These are phyloP conservation scores for Dryas octopetala DNA, from an alignment of 306 rosid species.

Conservation along the genomic window DNA sequence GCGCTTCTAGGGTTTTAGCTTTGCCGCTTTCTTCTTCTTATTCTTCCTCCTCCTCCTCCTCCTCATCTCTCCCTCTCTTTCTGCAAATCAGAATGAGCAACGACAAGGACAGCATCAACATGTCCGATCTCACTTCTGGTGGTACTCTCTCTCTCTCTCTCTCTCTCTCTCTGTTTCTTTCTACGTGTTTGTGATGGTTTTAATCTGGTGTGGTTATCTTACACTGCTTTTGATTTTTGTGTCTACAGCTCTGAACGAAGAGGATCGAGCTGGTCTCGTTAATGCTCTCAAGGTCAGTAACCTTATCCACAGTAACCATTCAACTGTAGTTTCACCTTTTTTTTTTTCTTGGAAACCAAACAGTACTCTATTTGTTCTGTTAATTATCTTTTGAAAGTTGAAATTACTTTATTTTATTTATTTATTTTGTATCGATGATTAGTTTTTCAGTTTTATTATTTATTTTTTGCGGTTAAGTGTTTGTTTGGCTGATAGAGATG, in stretches of 20 bases:
- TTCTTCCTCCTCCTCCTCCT: background rate
- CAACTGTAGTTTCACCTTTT: background rate
- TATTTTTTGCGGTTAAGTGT: background rate
- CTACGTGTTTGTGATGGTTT: background rate
- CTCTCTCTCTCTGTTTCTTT: background rate
- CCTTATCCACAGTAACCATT: background rate
- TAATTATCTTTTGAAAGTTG: too few relatives aligned
- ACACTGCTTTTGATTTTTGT: background rate
- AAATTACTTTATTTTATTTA: background rate
- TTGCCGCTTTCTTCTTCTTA: conserved; percentile 24
- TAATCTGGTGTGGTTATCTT: background rate
- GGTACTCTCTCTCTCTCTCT: background rate
- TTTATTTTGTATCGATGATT: background rate
- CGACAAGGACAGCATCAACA: conserved; percentile 62
- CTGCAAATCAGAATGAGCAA: conserved; percentile 51
- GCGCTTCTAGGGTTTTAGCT: conserved; percentile 78
- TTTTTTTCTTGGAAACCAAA: background rate
- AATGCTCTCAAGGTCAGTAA: conserved; percentile 77
- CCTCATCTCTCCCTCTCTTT: background rate
- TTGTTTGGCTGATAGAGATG: background rate
- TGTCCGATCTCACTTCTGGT: conserved; percentile 83
- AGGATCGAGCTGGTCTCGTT: conserved; percentile 71
- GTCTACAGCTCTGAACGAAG: conserved; percentile 61
- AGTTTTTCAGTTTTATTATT: background rate
- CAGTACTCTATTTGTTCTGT: too few relatives aligned